Conservation (phyloP, 2,329 filamentous ascomycete species). For the Zymoseptoria tritici region DNA sequence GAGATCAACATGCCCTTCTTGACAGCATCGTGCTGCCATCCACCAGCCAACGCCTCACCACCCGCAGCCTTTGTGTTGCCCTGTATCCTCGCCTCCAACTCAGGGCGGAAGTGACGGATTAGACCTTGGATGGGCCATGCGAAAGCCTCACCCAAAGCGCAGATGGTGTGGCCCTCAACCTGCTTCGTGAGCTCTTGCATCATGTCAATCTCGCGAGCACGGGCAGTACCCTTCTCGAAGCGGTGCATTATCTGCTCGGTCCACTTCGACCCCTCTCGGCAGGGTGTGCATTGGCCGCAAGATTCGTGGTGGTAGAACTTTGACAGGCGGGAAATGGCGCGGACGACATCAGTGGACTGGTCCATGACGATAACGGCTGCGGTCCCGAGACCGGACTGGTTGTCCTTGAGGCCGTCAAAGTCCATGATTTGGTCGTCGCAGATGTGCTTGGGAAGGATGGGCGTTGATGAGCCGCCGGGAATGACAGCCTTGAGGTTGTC, state of each 20-base stretch:
- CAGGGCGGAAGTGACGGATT: conserved; percentile 95
- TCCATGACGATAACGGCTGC: conserved; percentile 99
- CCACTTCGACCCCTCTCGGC: conserved; percentile 98
- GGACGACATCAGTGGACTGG: conserved; percentile 92
- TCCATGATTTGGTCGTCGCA: conserved; percentile 98
- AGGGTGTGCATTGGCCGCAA: conserved; percentile 98
- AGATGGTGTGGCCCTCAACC: conserved; percentile 98
- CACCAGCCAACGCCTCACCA: conserved; percentile 71
- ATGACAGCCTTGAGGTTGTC: conserved; percentile 95
- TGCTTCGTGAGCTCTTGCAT: conserved; percentile 98
- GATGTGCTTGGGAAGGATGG: conserved; percentile 79
- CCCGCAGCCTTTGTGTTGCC: conserved; percentile 67
- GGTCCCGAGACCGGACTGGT: conserved; percentile 91
- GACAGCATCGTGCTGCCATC: conserved; percentile 69
- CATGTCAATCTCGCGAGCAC: conserved; percentile 96
- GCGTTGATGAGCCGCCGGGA: conserved; percentile 92
- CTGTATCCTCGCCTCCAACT: conserved; percentile 85
- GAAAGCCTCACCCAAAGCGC: conserved; percentile 93
- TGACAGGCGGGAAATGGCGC: conserved; percentile 83
- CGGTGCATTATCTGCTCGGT: conserved; percentile 98
- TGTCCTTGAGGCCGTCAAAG: conserved; percentile 96
- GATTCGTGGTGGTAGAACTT: conserved; percentile 99
- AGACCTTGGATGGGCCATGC: conserved; percentile 97
- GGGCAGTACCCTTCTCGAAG: conserved; percentile 84
- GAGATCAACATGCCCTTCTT: conserved; percentile 77